These are phyloP conservation scores for Larix kaempferi DNA, from an alignment of 75 land plant genomes.

Conservation along the genomic window DNA sequence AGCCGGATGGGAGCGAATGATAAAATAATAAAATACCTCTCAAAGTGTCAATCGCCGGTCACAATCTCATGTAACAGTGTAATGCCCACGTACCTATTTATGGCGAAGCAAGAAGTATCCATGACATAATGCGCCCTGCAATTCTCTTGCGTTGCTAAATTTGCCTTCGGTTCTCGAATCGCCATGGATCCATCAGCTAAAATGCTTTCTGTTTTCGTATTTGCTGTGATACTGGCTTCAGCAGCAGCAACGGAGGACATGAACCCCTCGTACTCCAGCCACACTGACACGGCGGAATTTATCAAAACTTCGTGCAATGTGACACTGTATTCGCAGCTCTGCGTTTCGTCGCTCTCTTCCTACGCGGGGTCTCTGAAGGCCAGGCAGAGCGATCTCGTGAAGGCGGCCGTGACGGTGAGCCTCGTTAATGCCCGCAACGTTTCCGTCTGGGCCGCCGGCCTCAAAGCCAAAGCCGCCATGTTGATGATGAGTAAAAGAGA, in stretches of 20 bases:
- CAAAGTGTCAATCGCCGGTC: too few species aligned
- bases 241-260: background rate
- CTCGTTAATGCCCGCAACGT: slow-evolving; percentile 21
- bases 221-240: background rate
- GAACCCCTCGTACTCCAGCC: background rate
- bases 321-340: slow-evolving; percentile 29
- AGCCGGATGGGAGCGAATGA: too few species aligned
- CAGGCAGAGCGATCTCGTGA: slow-evolving; percentile 21
- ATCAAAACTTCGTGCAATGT: slow-evolving; percentile 19
- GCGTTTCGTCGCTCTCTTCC: slow-evolving; percentile 26
- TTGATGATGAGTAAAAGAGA: slow-evolving; percentile 1
- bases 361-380: slow-evolving; percentile 30
- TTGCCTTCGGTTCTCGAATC: background rate
- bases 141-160: too few species aligned
- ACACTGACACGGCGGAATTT: slow-evolving; percentile 4
- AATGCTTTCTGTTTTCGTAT: background rate
- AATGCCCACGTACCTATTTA: too few species aligned
- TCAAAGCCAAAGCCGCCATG: slow-evolving; percentile 12
- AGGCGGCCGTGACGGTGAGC: slow-evolving; percentile 32
- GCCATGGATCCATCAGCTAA: background rate
- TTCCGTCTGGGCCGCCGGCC: background rate
- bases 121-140: too few species aligned
- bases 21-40: too few species aligned
- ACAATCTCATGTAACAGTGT: background rate
- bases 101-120: too few species aligned